A percentile compares a stretch with the other conserved stretches of the same genome.
Conservation (phyloP, 306 rosid genomes). For the Quillaja saponaria region DNA sequence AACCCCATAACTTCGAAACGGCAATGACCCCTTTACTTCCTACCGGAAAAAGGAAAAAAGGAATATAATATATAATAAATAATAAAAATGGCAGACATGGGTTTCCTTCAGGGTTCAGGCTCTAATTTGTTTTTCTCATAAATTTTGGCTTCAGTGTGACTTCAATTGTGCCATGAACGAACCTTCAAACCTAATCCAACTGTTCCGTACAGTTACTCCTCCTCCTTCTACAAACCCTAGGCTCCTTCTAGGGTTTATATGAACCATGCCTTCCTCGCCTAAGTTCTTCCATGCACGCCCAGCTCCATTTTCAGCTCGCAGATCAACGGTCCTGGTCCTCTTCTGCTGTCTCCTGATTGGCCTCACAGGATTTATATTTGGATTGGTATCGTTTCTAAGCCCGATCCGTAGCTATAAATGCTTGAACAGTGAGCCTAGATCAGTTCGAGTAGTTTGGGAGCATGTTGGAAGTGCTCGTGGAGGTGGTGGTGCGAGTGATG, state of each 20-base stretch:
- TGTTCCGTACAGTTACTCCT: slow-evolving; percentile 1
- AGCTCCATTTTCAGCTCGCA: slow-evolving; percentile 40
- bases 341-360: slow-evolving; percentile 43
- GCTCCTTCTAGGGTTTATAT: slow-evolving; percentile 22
- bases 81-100: too few relatives aligned
- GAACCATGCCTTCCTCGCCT: slow-evolving; percentile 62
- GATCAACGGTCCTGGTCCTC: slow-evolving; percentile 50
- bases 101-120: background rate
- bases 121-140: too few relatives aligned
- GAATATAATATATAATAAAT: too few relatives aligned
- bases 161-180: slow-evolving; percentile 26
- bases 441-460: slow-evolving; percentile 84
- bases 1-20: too few relatives aligned
- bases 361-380: slow-evolving; percentile 51
- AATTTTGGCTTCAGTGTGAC: background rate
- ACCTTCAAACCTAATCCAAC: background rate
- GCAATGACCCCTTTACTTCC: too few relatives aligned
- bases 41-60: too few relatives aligned
- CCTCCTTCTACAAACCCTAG: slow-evolving; percentile 1
- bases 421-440: slow-evolving; percentile 38
- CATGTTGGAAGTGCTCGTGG: slow-evolving; percentile 28
- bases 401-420: slow-evolving; percentile 38
- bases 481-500: slow-evolving; percentile 8
- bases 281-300: slow-evolving; percentile 46
- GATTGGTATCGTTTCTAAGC: slow-evolving; percentile 33